phyloP scores from a whole-genome alignment of 305 asterid genomes.

The Rubia occidens region DNA sequence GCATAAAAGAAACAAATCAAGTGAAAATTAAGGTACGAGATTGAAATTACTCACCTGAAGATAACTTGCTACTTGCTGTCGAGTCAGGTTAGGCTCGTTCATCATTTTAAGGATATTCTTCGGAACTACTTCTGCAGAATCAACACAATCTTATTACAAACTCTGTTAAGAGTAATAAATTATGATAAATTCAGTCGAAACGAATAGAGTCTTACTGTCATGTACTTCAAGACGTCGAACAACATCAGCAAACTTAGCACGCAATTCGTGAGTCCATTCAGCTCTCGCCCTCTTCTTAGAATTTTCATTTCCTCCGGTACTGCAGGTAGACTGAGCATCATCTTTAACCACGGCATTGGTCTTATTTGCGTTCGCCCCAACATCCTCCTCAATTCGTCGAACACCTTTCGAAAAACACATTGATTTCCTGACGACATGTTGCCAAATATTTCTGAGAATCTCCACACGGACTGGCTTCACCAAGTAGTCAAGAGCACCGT shows the following conservation, averaged over 20 bases:
- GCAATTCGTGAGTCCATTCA: slow-evolving; percentile 69
- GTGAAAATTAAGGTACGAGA: neutral
- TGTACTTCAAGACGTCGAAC: slow-evolving; percentile 54
- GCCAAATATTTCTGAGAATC: slow-evolving; percentile 79
- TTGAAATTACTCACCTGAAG: slow-evolving; percentile 26
- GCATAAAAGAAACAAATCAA: neutral
- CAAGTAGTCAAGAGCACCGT: slow-evolving; percentile 83
- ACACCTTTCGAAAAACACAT: slow-evolving; percentile 23
- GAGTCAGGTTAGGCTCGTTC: slow-evolving; percentile 25
- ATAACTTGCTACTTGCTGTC: slow-evolving; percentile 30
- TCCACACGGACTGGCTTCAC: slow-evolving; percentile 72
- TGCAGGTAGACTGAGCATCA: slow-evolving; percentile 23
- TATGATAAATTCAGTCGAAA: neutral
- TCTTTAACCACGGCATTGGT: slow-evolving; percentile 24
- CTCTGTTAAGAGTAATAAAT: too few species aligned
- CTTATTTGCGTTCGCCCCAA: slow-evolving; percentile 2
- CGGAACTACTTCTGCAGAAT: slow-evolving; percentile 26
- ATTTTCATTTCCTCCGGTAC: slow-evolving; percentile 29
- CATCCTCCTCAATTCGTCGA: slow-evolving; percentile 20
- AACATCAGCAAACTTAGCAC: slow-evolving; percentile 59
- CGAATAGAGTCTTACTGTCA: neutral
- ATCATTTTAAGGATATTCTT: slow-evolving; percentile 27
- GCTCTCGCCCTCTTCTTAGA: slow-evolving; percentile 55
- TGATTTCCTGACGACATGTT: slow-evolving; percentile 62
- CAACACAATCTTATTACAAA: neutral